Evolutionary conservation across 306 rosid species (phyloP).

Genomic region (Herpetospermum pedunculosum): DNA sequence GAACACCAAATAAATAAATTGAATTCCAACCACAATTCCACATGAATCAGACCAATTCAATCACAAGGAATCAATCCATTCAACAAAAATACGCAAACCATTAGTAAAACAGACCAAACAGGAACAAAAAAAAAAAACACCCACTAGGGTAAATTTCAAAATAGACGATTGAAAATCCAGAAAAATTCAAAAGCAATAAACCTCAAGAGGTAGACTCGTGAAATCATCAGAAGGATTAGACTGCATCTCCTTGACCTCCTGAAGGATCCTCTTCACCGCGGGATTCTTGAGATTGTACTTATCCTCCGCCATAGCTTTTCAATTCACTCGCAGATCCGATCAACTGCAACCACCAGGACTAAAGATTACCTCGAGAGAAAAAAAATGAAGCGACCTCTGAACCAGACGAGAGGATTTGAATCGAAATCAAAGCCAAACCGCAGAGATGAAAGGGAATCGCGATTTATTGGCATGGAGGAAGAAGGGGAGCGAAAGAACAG

Average conservation of each 20-base stretch:
- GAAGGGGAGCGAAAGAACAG: not conserved
- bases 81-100: not conserved
- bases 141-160: not conserved
- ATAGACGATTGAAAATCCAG: not conserved
- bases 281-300: slow-evolving; percentile 82
- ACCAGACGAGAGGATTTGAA: not conserved
- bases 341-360: not conserved
- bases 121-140: not conserved
- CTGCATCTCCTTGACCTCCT: slow-evolving; percentile 92
- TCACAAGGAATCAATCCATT: not conserved
- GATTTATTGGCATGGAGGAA: not conserved
- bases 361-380: not conserved
- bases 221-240: slow-evolving; percentile 87
- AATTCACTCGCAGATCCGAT: not conserved
- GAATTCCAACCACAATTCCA: not conserved
- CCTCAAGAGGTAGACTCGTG: slow-evolving; percentile 98
- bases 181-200: not conserved
- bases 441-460: not conserved
- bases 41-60: not conserved
- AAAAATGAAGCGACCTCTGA: not conserved
- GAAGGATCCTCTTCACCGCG: slow-evolving; percentile 88
- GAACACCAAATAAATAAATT: not conserved
- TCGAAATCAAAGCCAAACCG: slow-evolving; percentile 6
- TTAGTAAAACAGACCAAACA: not conserved
- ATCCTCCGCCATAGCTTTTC: slow-evolving; percentile 46